Evolutionary conservation across 345 rosid genomes (phyloP).

Genomic region (Capsella bursapastoris): DNA sequence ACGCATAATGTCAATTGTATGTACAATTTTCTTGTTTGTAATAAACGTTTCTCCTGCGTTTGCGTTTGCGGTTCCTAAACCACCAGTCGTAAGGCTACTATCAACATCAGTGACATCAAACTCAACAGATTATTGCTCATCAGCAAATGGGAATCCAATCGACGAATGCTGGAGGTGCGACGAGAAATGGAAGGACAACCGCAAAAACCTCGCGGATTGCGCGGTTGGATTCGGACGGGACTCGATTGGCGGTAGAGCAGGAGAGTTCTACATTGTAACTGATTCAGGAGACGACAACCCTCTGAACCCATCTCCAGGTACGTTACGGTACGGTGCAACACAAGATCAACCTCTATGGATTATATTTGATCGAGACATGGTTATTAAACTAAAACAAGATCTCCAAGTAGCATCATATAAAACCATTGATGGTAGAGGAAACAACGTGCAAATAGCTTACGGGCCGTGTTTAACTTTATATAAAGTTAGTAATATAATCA

Average conservation of each 20-base stretch:
- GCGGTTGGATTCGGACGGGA: conserved; percentile 73
- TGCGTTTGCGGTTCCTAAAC: conserved; percentile 26
- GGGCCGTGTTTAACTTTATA: conserved; percentile 67
- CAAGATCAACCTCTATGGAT: conserved; percentile 71
- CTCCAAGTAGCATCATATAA: conserved; percentile 58
- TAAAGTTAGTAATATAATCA: conserved; percentile 61
- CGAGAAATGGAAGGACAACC: conserved; percentile 59
- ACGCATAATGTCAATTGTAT: conserved; percentile 33
- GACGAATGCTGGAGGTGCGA: conserved; percentile 81
- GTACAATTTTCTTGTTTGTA: conserved; percentile 26
- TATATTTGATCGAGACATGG: conserved; percentile 66
- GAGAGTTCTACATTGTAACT: conserved; percentile 54
- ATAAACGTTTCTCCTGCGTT: conserved; percentile 17
- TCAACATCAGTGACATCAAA: conserved; percentile 26
- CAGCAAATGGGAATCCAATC: conserved; percentile 59
- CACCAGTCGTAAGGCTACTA: conserved; percentile 8
- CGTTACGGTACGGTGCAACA: conserved; percentile 59
- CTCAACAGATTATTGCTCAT: conserved; percentile 30
- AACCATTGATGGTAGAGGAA: conserved; percentile 75
- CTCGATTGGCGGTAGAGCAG: conserved; percentile 65
- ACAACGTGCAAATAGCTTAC: conserved; percentile 53
- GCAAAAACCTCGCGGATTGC: conserved; percentile 61
- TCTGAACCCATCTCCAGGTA: conserved; percentile 52
- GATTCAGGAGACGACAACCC: conserved; percentile 49
- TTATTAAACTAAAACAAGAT: conserved; percentile 58